Percentiles rank a stretch among this genome's conserved stretches.
phyloP scores from a whole-genome alignment of 768 basidiomycete genomes.

The Boletus rubroflammeus region DNA sequence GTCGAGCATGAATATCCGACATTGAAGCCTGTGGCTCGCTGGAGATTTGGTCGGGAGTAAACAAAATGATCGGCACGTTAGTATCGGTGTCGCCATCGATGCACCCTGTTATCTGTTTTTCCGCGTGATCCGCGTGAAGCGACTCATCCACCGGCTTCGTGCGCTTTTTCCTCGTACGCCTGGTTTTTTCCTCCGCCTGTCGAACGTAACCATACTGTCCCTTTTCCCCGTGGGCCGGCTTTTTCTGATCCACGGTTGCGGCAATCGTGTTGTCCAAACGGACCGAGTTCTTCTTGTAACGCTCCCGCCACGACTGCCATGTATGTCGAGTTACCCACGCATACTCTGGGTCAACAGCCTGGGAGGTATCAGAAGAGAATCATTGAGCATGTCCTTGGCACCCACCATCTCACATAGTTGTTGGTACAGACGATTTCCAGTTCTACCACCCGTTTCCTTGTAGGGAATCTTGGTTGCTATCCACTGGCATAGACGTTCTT shows the following conservation, averaged over 20 bases:
- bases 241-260: constrained; percentile 65
- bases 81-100: constrained; percentile 7
- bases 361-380: constrained; percentile 2
- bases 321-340: constrained; percentile 80
- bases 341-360: constrained; percentile 69
- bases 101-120: constrained; percentile 13
- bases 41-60: constrained; percentile 21
- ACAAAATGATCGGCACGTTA: constrained; percentile 25
- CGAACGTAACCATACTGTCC: constrained; percentile 83
- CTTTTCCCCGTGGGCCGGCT: constrained; percentile 66
- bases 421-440: constrained; percentile 79
- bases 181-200: constrained; percentile 66
- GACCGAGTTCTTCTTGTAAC: constrained; percentile 78
- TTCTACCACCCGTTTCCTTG: constrained; percentile 77
- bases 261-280: constrained; percentile 65
- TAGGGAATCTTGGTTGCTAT: constrained; percentile 82
- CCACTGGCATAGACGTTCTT: constrained; percentile 70
- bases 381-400: background rate
- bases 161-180: constrained; percentile 50
- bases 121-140: constrained; percentile 20
- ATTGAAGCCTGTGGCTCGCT: constrained; percentile 28
- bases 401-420: constrained; percentile 71
- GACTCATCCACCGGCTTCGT: constrained; percentile 30
- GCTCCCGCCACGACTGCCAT: constrained; percentile 88
- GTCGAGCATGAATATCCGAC: constrained; percentile 28